Percentiles rank a stretch among this genome's conserved stretches.
phyloP scores from a whole-genome alignment of 129 eudicot genomes.

The Chrysanthemum lavandulifolium region DNA sequence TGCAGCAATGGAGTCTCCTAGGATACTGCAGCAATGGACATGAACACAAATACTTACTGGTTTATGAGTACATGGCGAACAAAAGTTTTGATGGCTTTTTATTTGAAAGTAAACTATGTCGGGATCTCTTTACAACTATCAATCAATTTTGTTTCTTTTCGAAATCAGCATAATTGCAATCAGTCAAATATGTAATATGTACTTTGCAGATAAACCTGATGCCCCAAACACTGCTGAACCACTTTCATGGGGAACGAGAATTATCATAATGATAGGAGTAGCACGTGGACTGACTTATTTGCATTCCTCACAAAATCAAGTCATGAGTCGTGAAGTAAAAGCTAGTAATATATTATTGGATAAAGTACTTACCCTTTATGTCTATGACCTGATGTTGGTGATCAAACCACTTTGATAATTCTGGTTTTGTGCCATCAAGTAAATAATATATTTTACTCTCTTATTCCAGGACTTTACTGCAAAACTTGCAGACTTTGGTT shows the following conservation, averaged over 20 bases:
- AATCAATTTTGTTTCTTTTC: neutral
- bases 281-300: conserved; percentile 25
- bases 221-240: neutral
- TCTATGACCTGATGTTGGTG: neutral
- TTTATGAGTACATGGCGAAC: conserved; percentile 24
- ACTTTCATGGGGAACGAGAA: conserved; percentile 30
- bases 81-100: conserved; percentile 2
- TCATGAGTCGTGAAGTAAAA: neutral
- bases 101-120: conserved; percentile 5
- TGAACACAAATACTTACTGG: neutral
- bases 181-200: neutral
- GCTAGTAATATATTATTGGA: conserved; percentile 10
- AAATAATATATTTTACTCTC: neutral
- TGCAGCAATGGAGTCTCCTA: conserved; percentile 13
- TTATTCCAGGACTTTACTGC: conserved; percentile 30
- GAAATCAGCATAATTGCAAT: neutral
- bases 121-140: neutral
- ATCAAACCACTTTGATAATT: conserved; percentile 2
- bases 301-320: conserved; percentile 12
- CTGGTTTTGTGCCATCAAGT: neutral
- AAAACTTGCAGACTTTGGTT: conserved; percentile 30
- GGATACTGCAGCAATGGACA: conserved; percentile 15
- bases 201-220: conserved; percentile 11
- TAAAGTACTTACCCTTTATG: neutral
- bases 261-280: conserved; percentile 23